Evolutionary conservation across 257 asterid genomes (phyloP), one percentile per base, ranked within the genome.

Genomic region (Forsythia viridissima): DNA sequence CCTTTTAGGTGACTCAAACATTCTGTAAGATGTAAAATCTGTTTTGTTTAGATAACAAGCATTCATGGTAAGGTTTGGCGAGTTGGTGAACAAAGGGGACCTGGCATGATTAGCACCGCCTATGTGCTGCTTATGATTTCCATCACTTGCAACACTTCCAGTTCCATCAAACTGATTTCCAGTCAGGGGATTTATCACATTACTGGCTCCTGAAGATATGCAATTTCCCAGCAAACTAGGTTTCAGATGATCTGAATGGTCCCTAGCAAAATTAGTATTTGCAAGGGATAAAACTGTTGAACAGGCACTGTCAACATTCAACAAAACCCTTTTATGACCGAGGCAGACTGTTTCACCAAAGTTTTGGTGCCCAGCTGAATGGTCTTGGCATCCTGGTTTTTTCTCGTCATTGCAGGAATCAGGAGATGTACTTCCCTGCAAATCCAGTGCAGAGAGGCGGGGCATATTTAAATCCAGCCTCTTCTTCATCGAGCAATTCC

Each of bases 401-500:
- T 80, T 84, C 77, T 76, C 84, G 76, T 36, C 39, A 13, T 71
- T 75, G 40, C 63, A 57, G 75, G 78, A 79, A 57, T 71, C 75
- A 2, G 65, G 84, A 73, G 85, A 65, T 36, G 57, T 68, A 73
- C 48, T 73, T 81, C 76, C 86, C 66, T 44, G 76, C 70, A 73
- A 57, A 65, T 81, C 83, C 80, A 41, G 38, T 43, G 80, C 80
- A 74, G 89, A 79, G 78, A 46, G 59, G 75, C 57, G 74, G 57
- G 87, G 91, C 43, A 80, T 73, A 82, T 87, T 88, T 43, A 85
- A 80, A 79, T 90, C 88, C 16, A 83, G 81, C 76, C 82, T 90
- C 85, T 88, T 93, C 86, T 86, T 93, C 74, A 84, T 48, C 13
- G 88, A 87, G 83, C 93, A 87, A 83, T 93, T 91, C 97, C 96